A percentile compares a stretch with the other conserved stretches of the same genome.
Evolutionary conservation across 768 basidiomycete genomes (phyloP).

Genomic region (Leccinum boreale): DNA sequence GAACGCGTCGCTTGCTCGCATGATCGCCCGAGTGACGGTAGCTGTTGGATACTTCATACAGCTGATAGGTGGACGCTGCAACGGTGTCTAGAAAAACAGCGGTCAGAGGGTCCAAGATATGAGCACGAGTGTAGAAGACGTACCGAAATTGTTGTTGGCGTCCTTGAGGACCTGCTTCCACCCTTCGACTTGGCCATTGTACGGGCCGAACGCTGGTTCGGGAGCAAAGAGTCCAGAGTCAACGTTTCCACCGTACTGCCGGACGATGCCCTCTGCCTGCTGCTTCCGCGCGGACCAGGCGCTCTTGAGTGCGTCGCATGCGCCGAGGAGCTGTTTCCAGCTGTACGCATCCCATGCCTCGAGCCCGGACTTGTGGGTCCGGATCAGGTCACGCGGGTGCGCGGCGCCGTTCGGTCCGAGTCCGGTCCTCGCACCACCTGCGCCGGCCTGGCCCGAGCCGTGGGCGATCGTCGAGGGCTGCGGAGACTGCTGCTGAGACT

Average conservation of each 20-base stretch:
- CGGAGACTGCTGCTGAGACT: background rate
- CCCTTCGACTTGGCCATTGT: constrained; percentile 50
- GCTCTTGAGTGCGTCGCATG: constrained; percentile 62
- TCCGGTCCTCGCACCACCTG: background rate
- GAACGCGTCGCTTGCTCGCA: constrained; percentile 70
- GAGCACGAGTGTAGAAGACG: constrained; percentile 10
- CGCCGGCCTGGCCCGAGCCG: background rate
- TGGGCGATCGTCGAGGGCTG: background rate
- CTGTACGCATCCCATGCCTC: constrained; percentile 68
- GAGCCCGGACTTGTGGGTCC: constrained; percentile 60
- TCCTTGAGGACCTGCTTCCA: constrained; percentile 61
- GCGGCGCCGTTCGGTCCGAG: constrained; percentile 21
- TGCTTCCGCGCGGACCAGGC: constrained; percentile 62
- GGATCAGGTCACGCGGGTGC: constrained; percentile 71
- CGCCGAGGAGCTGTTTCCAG: constrained; percentile 66
- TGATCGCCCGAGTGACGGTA: constrained; percentile 73
- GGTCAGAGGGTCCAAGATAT: background rate
- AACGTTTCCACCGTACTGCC: constrained; percentile 40
- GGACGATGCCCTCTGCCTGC: constrained; percentile 48
- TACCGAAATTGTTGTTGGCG: constrained; percentile 51
- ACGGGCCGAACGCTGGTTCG: constrained; percentile 36
- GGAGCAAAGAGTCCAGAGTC: constrained; percentile 26
- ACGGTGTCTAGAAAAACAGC: constrained; percentile 37
- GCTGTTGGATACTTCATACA: constrained; percentile 67
- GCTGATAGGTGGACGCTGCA: constrained; percentile 69